phyloP scores from a whole-genome alignment of 768 basidiomycete species.

The Crepidotus variabilis region DNA sequence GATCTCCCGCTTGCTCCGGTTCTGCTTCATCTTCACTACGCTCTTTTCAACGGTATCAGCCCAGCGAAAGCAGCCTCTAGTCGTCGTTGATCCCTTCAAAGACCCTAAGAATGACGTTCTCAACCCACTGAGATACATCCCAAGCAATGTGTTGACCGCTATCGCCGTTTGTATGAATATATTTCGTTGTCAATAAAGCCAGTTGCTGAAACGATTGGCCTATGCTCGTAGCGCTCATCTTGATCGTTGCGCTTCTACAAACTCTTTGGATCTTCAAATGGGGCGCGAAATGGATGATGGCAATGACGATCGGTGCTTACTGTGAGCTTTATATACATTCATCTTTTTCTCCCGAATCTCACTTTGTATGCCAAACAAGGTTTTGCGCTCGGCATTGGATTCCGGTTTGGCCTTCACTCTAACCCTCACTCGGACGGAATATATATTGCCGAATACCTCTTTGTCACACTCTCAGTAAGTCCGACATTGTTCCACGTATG shows the following conservation, averaged over 20 bases:
- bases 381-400: constrained; percentile 52
- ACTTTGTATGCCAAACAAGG: constrained; percentile 28
- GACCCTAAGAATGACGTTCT: constrained; percentile 50
- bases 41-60: constrained; percentile 3
- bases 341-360: neutral
- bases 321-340: constrained; percentile 28
- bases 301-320: constrained; percentile 59
- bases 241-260: constrained; percentile 40
- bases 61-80: constrained; percentile 13
- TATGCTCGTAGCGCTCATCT: constrained; percentile 27
- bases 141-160: constrained; percentile 47
- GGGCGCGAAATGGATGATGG: constrained; percentile 56
- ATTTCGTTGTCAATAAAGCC: neutral
- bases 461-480: constrained; percentile 56
- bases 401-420: constrained; percentile 51
- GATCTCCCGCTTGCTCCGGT: neutral
- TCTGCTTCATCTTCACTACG: neutral
- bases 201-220: neutral
- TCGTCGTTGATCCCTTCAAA: constrained; percentile 35
- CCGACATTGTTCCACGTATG: neutral
- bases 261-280: constrained; percentile 37
- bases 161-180: constrained; percentile 30
- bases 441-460: constrained; percentile 55
- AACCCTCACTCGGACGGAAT: constrained; percentile 49
- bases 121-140: constrained; percentile 54